Percentiles rank a stretch among this genome's conserved stretches.
Conservation (phyloP, 73 alveolate species). For the Urostyla sp. region DNA sequence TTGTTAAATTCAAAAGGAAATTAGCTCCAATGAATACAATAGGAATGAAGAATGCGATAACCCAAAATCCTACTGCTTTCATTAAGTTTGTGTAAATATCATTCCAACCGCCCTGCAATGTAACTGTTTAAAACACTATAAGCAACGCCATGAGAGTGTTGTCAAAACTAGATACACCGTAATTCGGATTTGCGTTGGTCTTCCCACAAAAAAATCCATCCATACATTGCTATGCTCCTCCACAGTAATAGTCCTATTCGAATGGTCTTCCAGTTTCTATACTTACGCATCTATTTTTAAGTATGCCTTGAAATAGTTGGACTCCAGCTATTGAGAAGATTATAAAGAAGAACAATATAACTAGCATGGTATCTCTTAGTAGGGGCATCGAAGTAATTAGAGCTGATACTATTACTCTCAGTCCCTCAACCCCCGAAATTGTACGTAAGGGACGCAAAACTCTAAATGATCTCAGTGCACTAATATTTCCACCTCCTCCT, state of each 20-base stretch:
- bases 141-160: slow-evolving; percentile 55
- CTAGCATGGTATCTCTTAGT: slow-evolving; percentile 89
- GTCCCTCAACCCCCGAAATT: slow-evolving; percentile 93
- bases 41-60: slow-evolving; percentile 77
- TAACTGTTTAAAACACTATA: slow-evolving; percentile 59
- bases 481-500: slow-evolving; percentile 70
- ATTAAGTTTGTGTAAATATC: slow-evolving; percentile 69
- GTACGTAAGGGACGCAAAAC: slow-evolving; percentile 97
- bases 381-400: slow-evolving; percentile 91
- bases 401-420: slow-evolving; percentile 91
- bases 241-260: slow-evolving; percentile 42
- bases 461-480: slow-evolving; percentile 95
- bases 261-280: slow-evolving; percentile 63
- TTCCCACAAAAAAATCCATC: slow-evolving; percentile 66
- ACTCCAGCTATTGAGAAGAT: slow-evolving; percentile 96
- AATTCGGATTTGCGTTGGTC: slow-evolving; percentile 60
- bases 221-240: slow-evolving; percentile 68
- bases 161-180: slow-evolving; percentile 68
- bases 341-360: slow-evolving; percentile 87
- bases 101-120: slow-evolving; percentile 97
- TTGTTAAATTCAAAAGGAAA: slow-evolving; percentile 87
- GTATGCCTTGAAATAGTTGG: slow-evolving; percentile 91
- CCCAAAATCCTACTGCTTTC: slow-evolving; percentile 67
- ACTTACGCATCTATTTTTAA: slow-evolving; percentile 84
- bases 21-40: slow-evolving; percentile 91